These are phyloP conservation scores for Aspergillus sp. DNA, from an alignment of 2,329 filamentous ascomycete species.

Conservation along the genomic window DNA sequence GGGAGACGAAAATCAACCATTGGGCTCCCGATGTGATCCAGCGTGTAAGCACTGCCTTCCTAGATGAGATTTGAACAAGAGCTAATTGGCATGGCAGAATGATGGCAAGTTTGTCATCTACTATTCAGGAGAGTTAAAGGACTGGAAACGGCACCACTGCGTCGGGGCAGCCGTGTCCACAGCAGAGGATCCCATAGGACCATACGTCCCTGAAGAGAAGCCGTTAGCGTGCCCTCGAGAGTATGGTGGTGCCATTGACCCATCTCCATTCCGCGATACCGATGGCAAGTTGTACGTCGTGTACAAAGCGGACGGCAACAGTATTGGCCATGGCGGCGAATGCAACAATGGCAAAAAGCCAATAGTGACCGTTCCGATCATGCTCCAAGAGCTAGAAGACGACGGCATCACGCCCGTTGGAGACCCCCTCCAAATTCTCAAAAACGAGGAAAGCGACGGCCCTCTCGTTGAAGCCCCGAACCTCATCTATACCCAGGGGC, in stretches of 20 bases:
- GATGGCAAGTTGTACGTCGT: conserved; percentile 55
- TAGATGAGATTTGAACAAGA: too few relatives aligned
- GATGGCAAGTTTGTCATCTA: conserved; percentile 57
- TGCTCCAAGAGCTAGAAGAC: conserved; percentile 35
- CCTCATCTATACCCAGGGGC: conserved; percentile 37
- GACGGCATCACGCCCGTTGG: conserved; percentile 54
- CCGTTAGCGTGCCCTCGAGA: conserved; percentile 53
- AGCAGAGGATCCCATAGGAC: conserved; percentile 28
- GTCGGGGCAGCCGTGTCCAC: conserved; percentile 53
- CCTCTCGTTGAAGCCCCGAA: conserved; percentile 61
- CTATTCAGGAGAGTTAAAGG: conserved; percentile 50
- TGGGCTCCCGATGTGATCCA: conserved; percentile 61
- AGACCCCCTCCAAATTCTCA: conserved; percentile 53
- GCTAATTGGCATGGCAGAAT: conserved; percentile 15
- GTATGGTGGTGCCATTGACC: conserved; percentile 61
- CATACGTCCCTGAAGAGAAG: conserved; percentile 46
- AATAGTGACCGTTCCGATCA: conserved; percentile 29
- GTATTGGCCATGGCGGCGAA: conserved; percentile 43
- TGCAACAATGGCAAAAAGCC: conserved; percentile 43
- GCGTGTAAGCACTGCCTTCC: too few relatives aligned
- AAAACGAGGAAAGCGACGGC: conserved; percentile 59
- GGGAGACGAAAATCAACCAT: conserved; percentile 52
- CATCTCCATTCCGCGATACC: conserved; percentile 56
- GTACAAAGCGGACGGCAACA: conserved; percentile 65
- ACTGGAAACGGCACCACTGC: conserved; percentile 49